Evolutionary conservation across 2,329 filamentous ascomycete species (phyloP), one percentile per base, ranked within the genome.

Genomic region (Microascus cirrosus): DNA sequence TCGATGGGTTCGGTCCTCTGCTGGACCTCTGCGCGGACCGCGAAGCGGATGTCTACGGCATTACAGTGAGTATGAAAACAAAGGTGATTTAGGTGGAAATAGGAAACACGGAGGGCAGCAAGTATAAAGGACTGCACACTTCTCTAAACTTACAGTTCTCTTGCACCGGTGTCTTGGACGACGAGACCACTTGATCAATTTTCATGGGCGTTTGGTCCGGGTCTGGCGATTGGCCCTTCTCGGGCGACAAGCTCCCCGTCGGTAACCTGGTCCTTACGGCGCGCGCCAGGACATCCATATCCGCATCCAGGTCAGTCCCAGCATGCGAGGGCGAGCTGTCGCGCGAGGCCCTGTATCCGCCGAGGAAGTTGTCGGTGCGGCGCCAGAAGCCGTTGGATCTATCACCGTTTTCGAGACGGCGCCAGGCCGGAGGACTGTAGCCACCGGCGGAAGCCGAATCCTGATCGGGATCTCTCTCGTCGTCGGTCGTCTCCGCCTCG

Each of bases 1-100:
- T 95, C 89, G 64, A 96, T 87, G 15, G 89, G 90, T 66, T 93
- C 90, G 53, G 86, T 89, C 58, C 88, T 84, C 67, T 96, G 91
- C 66, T 93, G 89, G 34, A 95, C 88, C 74, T 96, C 91, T 61
- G 91, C 89, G 65, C 89, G 85, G 61, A 95, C 80, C 56, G 89
- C 88, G 71, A 96, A 92, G 62, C 91, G 89, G 65, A 96, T 89
- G 72, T 93, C 90, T 94, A 70, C 61, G 58, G 51, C 48, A 25
- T 55, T 48, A 32, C 24, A 39, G 34, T 22, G 25, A 13, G 10
- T 12, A 62, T 63, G 60, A 64, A 58, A 45, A 39, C 13, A 22
- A 50, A 50, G 18, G 45, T 6, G 22, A 20, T 10, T 5, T 7
- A 50, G 18, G 22, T 10, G n/a, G 10, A 22, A 22, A 6, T 24